Conservation (phyloP, 371 early-diverging fungal species). For the Syncephalis plumigaleata region DNA sequence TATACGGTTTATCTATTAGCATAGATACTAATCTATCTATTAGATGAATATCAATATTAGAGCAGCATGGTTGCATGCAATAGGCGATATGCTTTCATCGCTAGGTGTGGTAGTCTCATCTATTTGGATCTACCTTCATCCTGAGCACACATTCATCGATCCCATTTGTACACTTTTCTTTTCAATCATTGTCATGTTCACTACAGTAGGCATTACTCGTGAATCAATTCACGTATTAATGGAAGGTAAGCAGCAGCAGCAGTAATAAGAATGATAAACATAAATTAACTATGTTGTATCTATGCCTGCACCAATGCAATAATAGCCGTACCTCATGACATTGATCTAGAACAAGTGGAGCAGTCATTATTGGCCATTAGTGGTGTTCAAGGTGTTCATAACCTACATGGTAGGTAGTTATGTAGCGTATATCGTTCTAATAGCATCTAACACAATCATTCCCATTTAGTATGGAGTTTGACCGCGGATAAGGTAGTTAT, state of each 20-base stretch:
- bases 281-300: too few relatives aligned
- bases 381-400: too few relatives aligned
- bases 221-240: slow-evolving; percentile 35
- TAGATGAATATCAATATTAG: slow-evolving; percentile 47
- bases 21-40: slow-evolving; percentile 9
- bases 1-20: too few relatives aligned
- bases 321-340: too few relatives aligned
- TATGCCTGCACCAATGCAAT: too few relatives aligned
- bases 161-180: slow-evolving; percentile 78
- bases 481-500: too few relatives aligned
- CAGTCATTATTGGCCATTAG: too few relatives aligned
- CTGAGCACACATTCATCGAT: slow-evolving; percentile 48
- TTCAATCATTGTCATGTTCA: slow-evolving; percentile 53
- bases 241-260: slow-evolving; percentile 15
- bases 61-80: slow-evolving; percentile 60
- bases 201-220: slow-evolving; percentile 35
- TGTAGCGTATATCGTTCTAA: too few relatives aligned
- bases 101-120: slow-evolving; percentile 78
- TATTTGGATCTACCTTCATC: slow-evolving; percentile 48
- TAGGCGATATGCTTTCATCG: slow-evolving; percentile 72
- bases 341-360: too few relatives aligned
- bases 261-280: neutral
- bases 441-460: too few relatives aligned
- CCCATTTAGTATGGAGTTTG: too few relatives aligned
- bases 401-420: too few relatives aligned